phyloP scores from a whole-genome alignment of 305 asterid genomes.

The Fraxinus paxiana region DNA sequence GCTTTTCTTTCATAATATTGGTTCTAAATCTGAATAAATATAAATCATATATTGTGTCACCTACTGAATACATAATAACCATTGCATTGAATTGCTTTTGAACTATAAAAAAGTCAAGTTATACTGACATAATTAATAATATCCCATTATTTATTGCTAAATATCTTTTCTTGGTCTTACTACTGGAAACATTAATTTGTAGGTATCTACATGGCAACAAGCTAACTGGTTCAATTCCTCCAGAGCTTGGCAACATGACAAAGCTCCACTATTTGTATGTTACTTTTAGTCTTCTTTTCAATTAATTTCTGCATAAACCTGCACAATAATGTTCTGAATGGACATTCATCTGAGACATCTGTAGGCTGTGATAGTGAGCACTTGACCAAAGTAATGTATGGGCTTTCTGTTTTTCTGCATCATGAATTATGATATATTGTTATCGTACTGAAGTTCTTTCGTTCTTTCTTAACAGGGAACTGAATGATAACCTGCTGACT shows the following conservation, averaged over 20 bases:
- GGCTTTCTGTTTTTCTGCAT: neutral
- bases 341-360: neutral
- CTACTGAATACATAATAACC: neutral
- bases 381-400: neutral
- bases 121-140: neutral
- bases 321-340: neutral
- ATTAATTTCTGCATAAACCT: neutral
- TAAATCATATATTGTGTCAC: neutral
- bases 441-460: neutral
- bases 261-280: constrained; percentile 85
- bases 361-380: neutral
- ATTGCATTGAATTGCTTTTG: neutral
- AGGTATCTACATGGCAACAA: constrained; percentile 92
- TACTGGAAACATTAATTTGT: neutral
- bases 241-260: constrained; percentile 95
- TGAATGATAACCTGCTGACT: constrained; percentile 75
- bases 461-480: constrained; percentile 43
- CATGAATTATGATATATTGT: neutral
- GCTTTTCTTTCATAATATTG: neutral
- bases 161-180: neutral
- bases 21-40: neutral
- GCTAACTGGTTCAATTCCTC: constrained; percentile 77
- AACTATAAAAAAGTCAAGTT: neutral
- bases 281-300: neutral
- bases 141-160: neutral